These are phyloP conservation scores for Cicer cuneatum DNA, from an alignment of 306 rosid genomes.

Conservation along the genomic window DNA sequence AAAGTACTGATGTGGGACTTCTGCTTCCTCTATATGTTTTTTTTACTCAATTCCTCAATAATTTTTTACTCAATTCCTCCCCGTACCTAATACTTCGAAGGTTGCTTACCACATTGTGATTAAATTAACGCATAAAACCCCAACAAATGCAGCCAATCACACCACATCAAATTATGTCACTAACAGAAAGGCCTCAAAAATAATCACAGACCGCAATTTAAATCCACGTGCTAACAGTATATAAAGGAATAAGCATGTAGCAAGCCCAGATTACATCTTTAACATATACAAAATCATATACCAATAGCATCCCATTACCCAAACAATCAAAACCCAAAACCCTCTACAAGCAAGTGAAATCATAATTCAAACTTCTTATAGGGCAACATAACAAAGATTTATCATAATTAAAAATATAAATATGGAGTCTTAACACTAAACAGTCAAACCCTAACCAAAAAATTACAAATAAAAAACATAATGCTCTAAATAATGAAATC, in stretches of 20 bases:
- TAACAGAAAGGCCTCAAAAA: background rate
- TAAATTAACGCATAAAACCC: background rate
- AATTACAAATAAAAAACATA: background rate
- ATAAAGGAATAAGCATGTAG: background rate
- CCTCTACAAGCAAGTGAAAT: background rate
- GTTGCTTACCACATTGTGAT: background rate
- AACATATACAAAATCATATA: constrained; percentile 6
- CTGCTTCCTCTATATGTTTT: too few relatives aligned
- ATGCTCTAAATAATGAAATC: too few relatives aligned
- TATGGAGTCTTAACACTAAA: background rate
- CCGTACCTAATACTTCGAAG: too few relatives aligned
- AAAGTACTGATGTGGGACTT: too few relatives aligned
- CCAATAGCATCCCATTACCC: background rate
- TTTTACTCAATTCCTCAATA: too few relatives aligned
- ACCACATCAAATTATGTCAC: background rate
- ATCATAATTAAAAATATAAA: background rate
- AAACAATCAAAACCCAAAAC: background rate
- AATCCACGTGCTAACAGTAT: background rate
- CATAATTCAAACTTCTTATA: constrained; percentile 18
- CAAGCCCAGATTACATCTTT: background rate
- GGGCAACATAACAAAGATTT: constrained; percentile 6
- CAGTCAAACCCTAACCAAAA: background rate
- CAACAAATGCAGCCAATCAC: background rate
- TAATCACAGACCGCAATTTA: background rate
- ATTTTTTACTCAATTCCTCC: too few relatives aligned